Evolutionary conservation across 176 grass and related monocot genomes (phyloP), one percentile per base, ranked within the genome.

Genomic region (Olyra latifolia): DNA sequence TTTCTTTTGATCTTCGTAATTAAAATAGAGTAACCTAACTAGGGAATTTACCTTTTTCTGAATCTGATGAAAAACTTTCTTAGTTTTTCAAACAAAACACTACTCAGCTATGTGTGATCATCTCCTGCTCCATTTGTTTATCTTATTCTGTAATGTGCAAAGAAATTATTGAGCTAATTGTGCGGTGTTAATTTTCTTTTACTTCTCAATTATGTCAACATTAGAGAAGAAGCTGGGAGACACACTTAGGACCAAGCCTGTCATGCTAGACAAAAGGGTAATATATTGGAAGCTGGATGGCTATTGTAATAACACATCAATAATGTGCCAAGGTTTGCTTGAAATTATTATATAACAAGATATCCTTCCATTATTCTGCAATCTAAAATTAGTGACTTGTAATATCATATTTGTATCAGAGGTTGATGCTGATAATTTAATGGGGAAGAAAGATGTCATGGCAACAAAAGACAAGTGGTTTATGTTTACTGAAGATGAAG

Each of bases 231-330:
- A 84, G 64, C 69, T 82, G 25, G 63, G 77, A 85, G 53, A 40
- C 73, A 47, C 44, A 11, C 3, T 98, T 22, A 82, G 92, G 80
- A 91, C 75, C 9, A 87, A 91, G 72, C 87, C 90, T 73, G 5
- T 89, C 16, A 39, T 84, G 69, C 45, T 68, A 61, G 69, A 84
- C 9, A 61, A 88, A 80, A 75, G 75, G 22, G 24, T 11, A 52
- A 69, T 53, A 50, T 80, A 88, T 48, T 88, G 87, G 87, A 88
- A 75, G 52, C 10, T 88, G 54, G 81, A 88, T 12, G 81, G 81
- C 8, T 69, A 75, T 65, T 75, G 53, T 84, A 63, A 68, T 43
- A 80, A 75, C 54, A 23, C 81, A 66, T 3, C 69, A 80, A 69
- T 88, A 61, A 61, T 88, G 69, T 30, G 72, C 54, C 87, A 88